Conservation (phyloP, 1,284 basidiomycete species). For the Austroboletus niveus region DNA sequence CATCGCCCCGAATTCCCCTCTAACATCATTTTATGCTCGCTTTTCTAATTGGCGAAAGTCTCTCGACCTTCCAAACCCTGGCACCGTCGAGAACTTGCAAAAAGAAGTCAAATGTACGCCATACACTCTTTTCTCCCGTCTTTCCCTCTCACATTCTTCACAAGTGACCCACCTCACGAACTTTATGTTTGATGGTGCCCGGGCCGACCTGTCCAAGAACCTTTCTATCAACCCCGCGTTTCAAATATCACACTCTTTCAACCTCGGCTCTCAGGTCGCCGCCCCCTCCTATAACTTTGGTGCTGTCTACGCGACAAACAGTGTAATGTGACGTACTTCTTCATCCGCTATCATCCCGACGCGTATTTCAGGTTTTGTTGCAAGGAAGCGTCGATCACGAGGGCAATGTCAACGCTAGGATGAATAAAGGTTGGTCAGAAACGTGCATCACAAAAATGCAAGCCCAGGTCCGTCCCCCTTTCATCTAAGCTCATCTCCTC, state of each 20-base stretch:
- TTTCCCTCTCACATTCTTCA: constrained; percentile 6
- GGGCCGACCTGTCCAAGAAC: constrained; percentile 95
- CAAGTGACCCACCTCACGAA: constrained; percentile 89
- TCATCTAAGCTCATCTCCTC: constrained; percentile 10
- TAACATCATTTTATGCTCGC: constrained; percentile 65
- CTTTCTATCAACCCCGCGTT: constrained; percentile 93
- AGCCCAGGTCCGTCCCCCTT: constrained; percentile 65
- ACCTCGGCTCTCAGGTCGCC: constrained; percentile 75
- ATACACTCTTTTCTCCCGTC: constrained; percentile 6
- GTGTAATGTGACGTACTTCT: constrained; percentile 38
- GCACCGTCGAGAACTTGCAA: constrained; percentile 86
- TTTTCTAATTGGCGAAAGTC: constrained; percentile 79
- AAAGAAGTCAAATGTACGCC: constrained; percentile 84
- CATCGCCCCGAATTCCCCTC: constrained; percentile 39
- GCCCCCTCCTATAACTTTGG: constrained; percentile 92
- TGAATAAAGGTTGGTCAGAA: constrained; percentile 88
- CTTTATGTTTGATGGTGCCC: constrained; percentile 95
- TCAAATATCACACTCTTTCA: constrained; percentile 97
- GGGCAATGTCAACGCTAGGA: constrained; percentile 84
- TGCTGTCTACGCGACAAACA: constrained; percentile 87
- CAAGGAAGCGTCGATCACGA: constrained; percentile 95
- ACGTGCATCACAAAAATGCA: constrained; percentile 86
- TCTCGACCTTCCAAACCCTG: constrained; percentile 83
- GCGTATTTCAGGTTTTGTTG: constrained; percentile 68
- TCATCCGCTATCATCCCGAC: constrained; percentile 4